Conservation (phyloP, 139 green algal genomes). For the Pedinophyceae sp. region DNA sequence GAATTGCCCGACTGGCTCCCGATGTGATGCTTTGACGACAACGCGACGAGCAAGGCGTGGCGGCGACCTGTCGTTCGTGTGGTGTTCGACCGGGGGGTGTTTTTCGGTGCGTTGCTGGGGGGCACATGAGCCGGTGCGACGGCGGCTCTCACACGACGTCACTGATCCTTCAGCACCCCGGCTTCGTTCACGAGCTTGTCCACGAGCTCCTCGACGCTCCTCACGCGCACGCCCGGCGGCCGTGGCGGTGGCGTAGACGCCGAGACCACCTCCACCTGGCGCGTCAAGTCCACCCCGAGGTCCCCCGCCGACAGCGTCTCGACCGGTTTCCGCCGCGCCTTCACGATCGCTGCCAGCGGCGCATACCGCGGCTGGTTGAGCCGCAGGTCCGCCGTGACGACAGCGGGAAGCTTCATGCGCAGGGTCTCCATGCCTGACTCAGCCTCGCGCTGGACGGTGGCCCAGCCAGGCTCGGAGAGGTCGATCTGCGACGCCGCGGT, state of each 20-base stretch:
- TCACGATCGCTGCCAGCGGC: constrained; percentile 83
- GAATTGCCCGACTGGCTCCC: too few species aligned
- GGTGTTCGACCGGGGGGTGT: too few species aligned
- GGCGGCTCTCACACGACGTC: too few species aligned
- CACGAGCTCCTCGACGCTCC: constrained; percentile 53
- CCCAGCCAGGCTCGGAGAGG: constrained; percentile 20
- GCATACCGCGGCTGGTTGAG: constrained; percentile 86
- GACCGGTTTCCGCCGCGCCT: constrained; percentile 81
- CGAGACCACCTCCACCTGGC: constrained; percentile 22
- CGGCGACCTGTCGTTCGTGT: too few species aligned
- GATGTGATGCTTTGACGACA: too few species aligned
- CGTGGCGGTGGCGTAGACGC: constrained; percentile 49
- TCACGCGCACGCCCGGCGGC: constrained; percentile 33
- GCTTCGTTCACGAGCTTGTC: constrained; percentile 55
- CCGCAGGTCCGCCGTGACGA: constrained; percentile 79
- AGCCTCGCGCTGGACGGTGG: constrained; percentile 23
- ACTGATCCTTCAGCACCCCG: constrained; percentile 44
- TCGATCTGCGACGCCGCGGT: constrained; percentile 78
- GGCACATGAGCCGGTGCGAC: too few species aligned
- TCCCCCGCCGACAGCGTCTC: constrained; percentile 27
- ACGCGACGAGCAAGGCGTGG: too few species aligned
- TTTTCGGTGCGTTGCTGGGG: too few species aligned
- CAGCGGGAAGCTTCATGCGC: constrained; percentile 50
- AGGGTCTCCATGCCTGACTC: constrained; percentile 57
- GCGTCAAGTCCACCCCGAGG: constrained; percentile 25